Percentiles rank a stretch among this genome's conserved stretches.
Evolutionary conservation across 371 early-diverging fungal species (phyloP).

Genomic region (Gilbertella persicaria): DNA sequence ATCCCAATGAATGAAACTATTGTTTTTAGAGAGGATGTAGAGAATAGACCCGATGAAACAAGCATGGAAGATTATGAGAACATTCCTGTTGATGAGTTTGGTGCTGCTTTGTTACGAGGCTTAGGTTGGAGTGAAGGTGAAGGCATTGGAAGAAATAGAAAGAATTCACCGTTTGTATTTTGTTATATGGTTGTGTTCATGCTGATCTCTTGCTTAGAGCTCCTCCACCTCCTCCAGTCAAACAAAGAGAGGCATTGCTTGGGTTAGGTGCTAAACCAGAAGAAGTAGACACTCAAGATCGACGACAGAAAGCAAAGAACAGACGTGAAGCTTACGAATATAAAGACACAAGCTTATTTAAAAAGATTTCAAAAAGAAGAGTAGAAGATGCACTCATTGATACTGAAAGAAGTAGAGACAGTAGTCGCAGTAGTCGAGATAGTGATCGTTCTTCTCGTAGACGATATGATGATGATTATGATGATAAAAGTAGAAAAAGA

Average conservation of each 20-base stretch:
- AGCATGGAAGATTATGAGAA: slow-evolving; percentile 81
- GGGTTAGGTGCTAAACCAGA: slow-evolving; percentile 78
- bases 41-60: slow-evolving; percentile 59
- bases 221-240: slow-evolving; percentile 38
- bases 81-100: slow-evolving; percentile 90
- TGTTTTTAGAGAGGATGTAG: slow-evolving; percentile 53
- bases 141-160: slow-evolving; percentile 59
- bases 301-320: slow-evolving; percentile 18
- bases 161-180: slow-evolving; percentile 33
- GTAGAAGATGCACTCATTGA: slow-evolving; percentile 25
- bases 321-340: slow-evolving; percentile 38
- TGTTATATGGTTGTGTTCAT: neutral
- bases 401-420: neutral
- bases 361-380: slow-evolving; percentile 41
- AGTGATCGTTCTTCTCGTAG: neutral
- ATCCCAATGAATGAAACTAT: slow-evolving; percentile 53
- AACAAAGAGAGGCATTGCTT: slow-evolving; percentile 70
- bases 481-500: slow-evolving; percentile 1
- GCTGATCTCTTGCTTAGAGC: slow-evolving; percentile 23
- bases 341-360: slow-evolving; percentile 46
- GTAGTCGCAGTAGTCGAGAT: slow-evolving; percentile 1
- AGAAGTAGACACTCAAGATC: slow-evolving; percentile 26
- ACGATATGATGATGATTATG: neutral
- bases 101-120: slow-evolving; percentile 84
- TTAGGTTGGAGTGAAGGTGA: slow-evolving; percentile 91